Evolutionary conservation across 2,329 filamentous ascomycete genomes (phyloP).

Genomic region (Fusarium nygamai): DNA sequence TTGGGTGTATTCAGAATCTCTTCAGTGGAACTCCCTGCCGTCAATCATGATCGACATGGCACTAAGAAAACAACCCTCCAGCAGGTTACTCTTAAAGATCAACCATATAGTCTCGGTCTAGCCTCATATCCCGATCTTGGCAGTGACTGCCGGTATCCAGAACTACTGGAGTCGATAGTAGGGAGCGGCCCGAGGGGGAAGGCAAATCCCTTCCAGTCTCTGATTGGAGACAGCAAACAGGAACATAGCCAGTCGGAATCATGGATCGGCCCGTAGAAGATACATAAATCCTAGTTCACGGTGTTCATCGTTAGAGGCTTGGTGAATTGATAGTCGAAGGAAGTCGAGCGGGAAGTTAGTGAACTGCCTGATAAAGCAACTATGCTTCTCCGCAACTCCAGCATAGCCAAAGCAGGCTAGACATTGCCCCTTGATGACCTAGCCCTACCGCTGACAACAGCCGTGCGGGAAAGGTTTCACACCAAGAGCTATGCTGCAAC

Average conservation of each 20-base stretch:
- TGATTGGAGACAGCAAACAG: conserved; percentile 15
- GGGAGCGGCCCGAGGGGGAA: neutral
- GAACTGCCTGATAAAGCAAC: conserved; percentile 9
- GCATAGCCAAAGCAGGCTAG: neutral
- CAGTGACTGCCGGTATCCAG: neutral
- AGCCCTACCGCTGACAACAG: conserved; percentile 13
- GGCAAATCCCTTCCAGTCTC: neutral
- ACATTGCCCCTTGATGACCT: conserved; percentile 9
- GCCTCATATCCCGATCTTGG: neutral
- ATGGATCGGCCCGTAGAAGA: conserved; percentile 19
- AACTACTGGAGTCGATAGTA: neutral
- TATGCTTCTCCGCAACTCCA: conserved; percentile 12
- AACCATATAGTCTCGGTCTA: neutral
- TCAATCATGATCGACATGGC: conserved; percentile 22
- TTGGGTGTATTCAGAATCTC: neutral
- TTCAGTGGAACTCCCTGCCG: neutral
- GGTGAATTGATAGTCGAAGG: neutral
- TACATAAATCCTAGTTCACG: conserved; percentile 25
- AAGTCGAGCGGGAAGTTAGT: neutral
- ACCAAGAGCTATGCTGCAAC: neutral
- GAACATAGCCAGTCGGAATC: conserved; percentile 19
- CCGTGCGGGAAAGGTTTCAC: conserved; percentile 9
- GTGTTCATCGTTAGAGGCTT: neutral
- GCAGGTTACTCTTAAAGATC: neutral
- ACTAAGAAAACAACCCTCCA: neutral